Base-by-base conservation (phyloP, 2,329 filamentous ascomycete genomes). In the Xylariaceae sp. region DNA sequence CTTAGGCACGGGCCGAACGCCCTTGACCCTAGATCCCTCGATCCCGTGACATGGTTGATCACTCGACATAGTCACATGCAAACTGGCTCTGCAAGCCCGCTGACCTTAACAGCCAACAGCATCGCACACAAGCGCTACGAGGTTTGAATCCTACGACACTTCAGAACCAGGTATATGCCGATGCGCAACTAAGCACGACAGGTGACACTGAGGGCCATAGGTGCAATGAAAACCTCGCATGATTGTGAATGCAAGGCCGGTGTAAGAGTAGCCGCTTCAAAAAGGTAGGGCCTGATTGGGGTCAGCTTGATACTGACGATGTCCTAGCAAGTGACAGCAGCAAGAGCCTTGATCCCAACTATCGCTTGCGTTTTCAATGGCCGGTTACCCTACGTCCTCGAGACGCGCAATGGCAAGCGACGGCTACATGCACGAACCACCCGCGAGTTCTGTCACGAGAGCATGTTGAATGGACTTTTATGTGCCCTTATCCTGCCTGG, bases 61-160 rank as follows among this genome's bases (percentile, higher is more conserved):
- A 53, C 40, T 50, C 31, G 45, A 53, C 44, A 43, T 48, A n/a
- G 41, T 61, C 61, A 63, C 61, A 63, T 63, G 58, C 48, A 36
- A 61, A 48, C 46, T 29, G 19, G 17, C 37, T 47, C 37, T 47
- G 33, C 29, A 46, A 48, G 41, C 29, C 45, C 50, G 34, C 51
- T 19, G 19, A 31, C 21, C 23, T 52, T 12, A n/a, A 53, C 23
- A 43, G 16, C 56, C 56, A 57, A 52, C 53, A 11, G 50, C 33
- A 53, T 19, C 34, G 29, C 46, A 37, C n/a, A 33, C 44, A 43
- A 47, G 33, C 52, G 43, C 39, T 24, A 29, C 36, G 26, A 40
- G 19, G n/a, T 33, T 41, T 31, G 26, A 43, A 56, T 29, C 29
- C 28, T 46, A 39, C 46, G 48, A 44, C 52, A 17, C 7, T 51